These are phyloP conservation scores for Podila horticola DNA, from an alignment of 192 early-diverging fungal genomes.

Conservation along the genomic window DNA sequence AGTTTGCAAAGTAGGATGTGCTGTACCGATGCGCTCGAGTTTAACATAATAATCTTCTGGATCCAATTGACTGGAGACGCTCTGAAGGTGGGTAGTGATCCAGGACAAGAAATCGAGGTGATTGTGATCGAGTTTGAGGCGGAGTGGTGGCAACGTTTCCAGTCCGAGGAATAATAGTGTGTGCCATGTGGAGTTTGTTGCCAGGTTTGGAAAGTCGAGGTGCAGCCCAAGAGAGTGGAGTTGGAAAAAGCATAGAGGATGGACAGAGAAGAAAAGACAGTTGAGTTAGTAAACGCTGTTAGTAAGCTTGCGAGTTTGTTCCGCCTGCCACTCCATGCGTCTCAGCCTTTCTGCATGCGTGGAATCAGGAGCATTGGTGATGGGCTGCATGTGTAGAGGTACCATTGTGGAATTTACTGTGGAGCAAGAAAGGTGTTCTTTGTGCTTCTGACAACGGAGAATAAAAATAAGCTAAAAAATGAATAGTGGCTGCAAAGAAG, in stretches of 20 bases:
- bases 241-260: background rate
- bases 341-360: too few relatives aligned
- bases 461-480: background rate
- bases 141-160: too few relatives aligned
- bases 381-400: background rate
- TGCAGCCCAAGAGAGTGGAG: too few relatives aligned
- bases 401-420: slow-evolving; percentile 3
- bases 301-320: too few relatives aligned
- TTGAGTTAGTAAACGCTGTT: background rate
- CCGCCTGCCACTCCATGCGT: too few relatives aligned
- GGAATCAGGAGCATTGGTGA: too few relatives aligned
- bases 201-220: too few relatives aligned
- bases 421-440: background rate
- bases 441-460: background rate
- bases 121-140: too few relatives aligned
- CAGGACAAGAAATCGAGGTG: too few relatives aligned
- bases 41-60: slow-evolving; percentile 74
- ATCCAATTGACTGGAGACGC: slow-evolving; percentile 58
- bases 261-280: background rate
- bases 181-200: too few relatives aligned
- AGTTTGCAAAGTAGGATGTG: background rate
- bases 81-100: slow-evolving; percentile 14
- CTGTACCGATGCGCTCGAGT: slow-evolving; percentile 73
- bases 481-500: background rate
- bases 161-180: too few relatives aligned